Percentiles rank a stretch among this genome's conserved stretches.
These are phyloP conservation scores for Hyphopichia pseudoburtonii DNA, from an alignment of 1,139 yeast genomes.

Conservation along the genomic window DNA sequence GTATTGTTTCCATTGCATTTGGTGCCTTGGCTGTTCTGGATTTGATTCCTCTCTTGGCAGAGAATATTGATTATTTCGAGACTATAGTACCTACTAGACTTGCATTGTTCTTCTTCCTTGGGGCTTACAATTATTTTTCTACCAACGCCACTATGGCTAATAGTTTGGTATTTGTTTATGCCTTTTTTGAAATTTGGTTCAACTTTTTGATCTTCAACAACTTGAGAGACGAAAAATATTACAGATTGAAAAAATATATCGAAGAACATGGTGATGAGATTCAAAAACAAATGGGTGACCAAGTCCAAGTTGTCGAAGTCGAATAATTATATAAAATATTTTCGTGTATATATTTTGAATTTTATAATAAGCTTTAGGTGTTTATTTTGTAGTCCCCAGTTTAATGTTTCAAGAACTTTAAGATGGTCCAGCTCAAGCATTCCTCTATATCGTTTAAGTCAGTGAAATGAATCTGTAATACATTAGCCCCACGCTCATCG, in stretches of 20 bases:
- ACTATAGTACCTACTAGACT: slow-evolving; percentile 70
- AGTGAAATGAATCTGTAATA: slow-evolving; percentile 49
- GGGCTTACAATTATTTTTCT: slow-evolving; percentile 42
- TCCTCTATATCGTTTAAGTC: slow-evolving; percentile 65
- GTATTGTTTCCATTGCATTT: slow-evolving; percentile 49
- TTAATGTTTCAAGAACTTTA: slow-evolving; percentile 26
- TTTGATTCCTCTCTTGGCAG: slow-evolving; percentile 57
- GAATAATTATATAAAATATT: slow-evolving; percentile 8
- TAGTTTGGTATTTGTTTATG: slow-evolving; percentile 58
- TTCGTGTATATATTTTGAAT: too few relatives aligned
- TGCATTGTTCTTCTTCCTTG: slow-evolving; percentile 51
- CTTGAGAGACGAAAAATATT: slow-evolving; percentile 60
- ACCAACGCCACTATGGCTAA: slow-evolving; percentile 52
- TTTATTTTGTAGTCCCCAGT: neutral
- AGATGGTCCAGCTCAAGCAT: slow-evolving; percentile 63
- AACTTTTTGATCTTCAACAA: slow-evolving; percentile 64
- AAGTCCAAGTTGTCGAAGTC: slow-evolving; percentile 26
- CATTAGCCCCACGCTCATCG: slow-evolving; percentile 36
- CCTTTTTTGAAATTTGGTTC: slow-evolving; percentile 72
- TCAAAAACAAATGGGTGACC: slow-evolving; percentile 27
- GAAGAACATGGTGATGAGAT: slow-evolving; percentile 38
- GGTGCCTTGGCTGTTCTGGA: slow-evolving; percentile 50
- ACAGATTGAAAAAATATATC: slow-evolving; percentile 38
- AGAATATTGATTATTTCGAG: slow-evolving; percentile 59
- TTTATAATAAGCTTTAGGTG: too few relatives aligned